Evolutionary conservation across 2,329 filamentous ascomycete genomes (phyloP).

Genomic region (Geosmithia flava): DNA sequence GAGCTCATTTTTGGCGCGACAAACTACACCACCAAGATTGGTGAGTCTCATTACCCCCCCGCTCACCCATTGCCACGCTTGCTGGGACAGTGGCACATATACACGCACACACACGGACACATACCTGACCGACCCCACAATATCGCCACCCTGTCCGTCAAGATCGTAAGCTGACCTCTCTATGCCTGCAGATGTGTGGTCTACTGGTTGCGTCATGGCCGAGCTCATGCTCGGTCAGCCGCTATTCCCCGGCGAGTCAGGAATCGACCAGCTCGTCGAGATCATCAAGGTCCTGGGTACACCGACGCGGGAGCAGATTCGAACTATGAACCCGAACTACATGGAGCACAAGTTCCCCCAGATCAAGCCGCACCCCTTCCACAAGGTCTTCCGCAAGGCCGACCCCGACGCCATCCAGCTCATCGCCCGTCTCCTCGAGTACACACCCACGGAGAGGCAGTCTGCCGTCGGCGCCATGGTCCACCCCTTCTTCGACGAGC

Average conservation of each 20-base stretch:
- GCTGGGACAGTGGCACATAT: neutral
- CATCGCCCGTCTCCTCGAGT: conserved; percentile 87
- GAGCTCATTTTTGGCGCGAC: conserved; percentile 98
- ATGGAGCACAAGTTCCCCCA: conserved; percentile 99
- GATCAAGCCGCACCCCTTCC: conserved; percentile 98
- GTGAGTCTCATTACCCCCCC: conserved; percentile 39
- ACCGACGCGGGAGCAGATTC: conserved; percentile 92
- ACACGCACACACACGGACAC: neutral
- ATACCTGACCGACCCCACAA: neutral
- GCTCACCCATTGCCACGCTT: conserved; percentile 2
- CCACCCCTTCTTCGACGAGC: conserved; percentile 96
- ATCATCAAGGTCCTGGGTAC: conserved; percentile 99
- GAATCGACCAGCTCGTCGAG: conserved; percentile 95
- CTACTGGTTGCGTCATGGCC: conserved; percentile 97
- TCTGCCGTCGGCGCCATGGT: conserved; percentile 94
- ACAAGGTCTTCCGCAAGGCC: conserved; percentile 97
- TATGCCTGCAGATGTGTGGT: conserved; percentile 81
- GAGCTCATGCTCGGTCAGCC: conserved; percentile 98
- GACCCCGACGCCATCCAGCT: conserved; percentile 87
- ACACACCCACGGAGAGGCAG: conserved; percentile 91
- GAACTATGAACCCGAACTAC: conserved; percentile 99
- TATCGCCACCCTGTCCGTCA: neutral
- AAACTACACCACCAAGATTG: conserved; percentile 99
- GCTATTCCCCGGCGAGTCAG: conserved; percentile 93
- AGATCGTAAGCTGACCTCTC: neutral